Evolutionary conservation across 1,139 yeast genomes (phyloP).

Genomic region (Petasospora rhodanensis): DNA sequence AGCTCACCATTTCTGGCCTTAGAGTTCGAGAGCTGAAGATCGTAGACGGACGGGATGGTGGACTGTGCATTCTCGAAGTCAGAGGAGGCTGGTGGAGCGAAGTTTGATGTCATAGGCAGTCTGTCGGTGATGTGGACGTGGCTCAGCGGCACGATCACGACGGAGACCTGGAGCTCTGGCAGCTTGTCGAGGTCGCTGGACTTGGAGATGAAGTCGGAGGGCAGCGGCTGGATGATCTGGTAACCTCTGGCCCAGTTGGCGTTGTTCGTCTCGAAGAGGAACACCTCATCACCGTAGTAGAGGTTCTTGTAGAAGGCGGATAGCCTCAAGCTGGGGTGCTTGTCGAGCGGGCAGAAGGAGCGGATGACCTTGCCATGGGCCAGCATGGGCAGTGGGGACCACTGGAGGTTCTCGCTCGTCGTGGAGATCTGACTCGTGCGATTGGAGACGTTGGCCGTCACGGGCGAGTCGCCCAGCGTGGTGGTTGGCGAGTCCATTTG

Average conservation of each 20-base stretch:
- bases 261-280: conserved; percentile 63
- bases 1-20: conserved; percentile 23
- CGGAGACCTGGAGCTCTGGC: conserved; percentile 47
- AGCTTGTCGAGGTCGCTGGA: conserved; percentile 58
- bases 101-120: conserved; percentile 26
- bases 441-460: conserved; percentile 4
- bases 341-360: conserved; percentile 59
- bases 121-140: conserved; percentile 36
- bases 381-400: conserved; percentile 42
- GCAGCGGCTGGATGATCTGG: conserved; percentile 55
- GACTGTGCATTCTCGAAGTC: conserved; percentile 25
- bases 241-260: conserved; percentile 82
- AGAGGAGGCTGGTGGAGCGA: conserved; percentile 26
- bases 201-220: conserved; percentile 61
- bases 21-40: conserved; percentile 36
- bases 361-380: conserved; percentile 49
- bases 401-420: conserved; percentile 22
- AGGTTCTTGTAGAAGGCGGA: conserved; percentile 44
- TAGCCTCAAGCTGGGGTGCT: conserved; percentile 29
- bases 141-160: conserved; percentile 59
- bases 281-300: conserved; percentile 79
- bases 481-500: too few relatives aligned
- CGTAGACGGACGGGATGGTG: conserved; percentile 42
- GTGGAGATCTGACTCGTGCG: conserved; percentile 5
- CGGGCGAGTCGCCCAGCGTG: conserved; percentile 3